These are phyloP conservation scores for Encephalitozoon intestinalis DNA, from an alignment of 371 early-diverging fungal species.

Conservation along the genomic window DNA sequence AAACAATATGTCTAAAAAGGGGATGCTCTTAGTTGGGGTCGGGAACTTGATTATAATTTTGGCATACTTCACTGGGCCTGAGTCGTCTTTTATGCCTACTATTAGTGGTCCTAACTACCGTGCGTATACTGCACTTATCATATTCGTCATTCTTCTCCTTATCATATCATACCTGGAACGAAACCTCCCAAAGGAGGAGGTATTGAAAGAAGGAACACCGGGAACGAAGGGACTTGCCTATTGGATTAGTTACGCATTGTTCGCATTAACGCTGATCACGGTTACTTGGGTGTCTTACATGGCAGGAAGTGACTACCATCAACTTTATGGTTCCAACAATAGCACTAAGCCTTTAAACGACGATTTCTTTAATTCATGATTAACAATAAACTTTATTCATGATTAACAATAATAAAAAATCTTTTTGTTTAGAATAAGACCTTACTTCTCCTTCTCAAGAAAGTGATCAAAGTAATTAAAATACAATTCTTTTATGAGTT, in stretches of 20 bases:
- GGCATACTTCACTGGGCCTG: neutral
- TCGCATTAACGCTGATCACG: neutral
- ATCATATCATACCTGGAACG: neutral
- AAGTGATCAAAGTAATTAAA: no score
- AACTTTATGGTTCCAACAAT: neutral
- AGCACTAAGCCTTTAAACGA: neutral
- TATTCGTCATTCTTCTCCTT: neutral
- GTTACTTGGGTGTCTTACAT: neutral
- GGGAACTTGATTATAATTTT: neutral
- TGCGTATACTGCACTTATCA: neutral
- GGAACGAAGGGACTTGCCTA: no score
- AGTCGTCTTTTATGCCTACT: neutral
- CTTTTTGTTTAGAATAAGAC: no score
- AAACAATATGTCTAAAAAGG: neutral
- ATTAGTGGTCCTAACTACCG: neutral
- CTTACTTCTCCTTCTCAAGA: no score
- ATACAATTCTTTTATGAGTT: no score
- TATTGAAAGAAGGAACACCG: neutral
- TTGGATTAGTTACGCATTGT: neutral
- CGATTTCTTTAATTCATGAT: neutral
- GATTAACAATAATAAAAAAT: no score
- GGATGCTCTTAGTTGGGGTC: neutral
- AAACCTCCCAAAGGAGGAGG: no score
- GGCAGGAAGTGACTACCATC: neutral
- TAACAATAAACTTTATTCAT: neutral